Evolutionary conservation across 106 monocot genomes (phyloP).

Genomic region (Cymbidium sinense): DNA sequence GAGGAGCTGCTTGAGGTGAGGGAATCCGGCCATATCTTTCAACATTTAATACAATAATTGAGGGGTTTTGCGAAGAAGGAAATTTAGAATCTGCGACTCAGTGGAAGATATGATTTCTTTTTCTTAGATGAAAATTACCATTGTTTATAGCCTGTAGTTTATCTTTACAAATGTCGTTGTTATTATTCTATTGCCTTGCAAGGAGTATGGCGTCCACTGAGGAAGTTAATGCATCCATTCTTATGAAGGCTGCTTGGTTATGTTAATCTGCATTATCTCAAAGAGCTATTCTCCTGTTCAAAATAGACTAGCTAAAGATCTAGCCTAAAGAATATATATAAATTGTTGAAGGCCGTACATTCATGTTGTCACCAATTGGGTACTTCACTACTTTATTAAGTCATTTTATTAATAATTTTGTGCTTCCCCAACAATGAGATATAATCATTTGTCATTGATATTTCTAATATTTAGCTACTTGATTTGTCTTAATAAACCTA

Average conservation of each 20-base stretch:
- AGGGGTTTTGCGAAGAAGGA: conserved; percentile 46
- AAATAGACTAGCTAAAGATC: not conserved
- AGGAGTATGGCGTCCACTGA: not conserved
- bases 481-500: too few species aligned
- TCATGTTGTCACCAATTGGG: not conserved
- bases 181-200: not conserved
- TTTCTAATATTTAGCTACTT: too few species aligned
- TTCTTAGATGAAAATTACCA: not conserved
- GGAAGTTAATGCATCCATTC: not conserved
- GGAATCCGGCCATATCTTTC: conserved; percentile 34
- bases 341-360: not conserved
- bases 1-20: conserved; percentile 43
- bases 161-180: not conserved
- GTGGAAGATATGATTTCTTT: not conserved
- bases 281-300: not conserved
- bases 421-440: not conserved
- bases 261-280: not conserved
- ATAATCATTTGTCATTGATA: too few species aligned
- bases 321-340: not conserved
- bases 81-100: conserved; percentile 21
- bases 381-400: not conserved
- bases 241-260: not conserved
- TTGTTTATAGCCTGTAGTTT: not conserved
- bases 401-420: not conserved
- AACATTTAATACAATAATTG: conserved; percentile 41